Conservation (phyloP, 2,329 filamentous ascomycete species). For the Verticillium nonalfalfae region DNA sequence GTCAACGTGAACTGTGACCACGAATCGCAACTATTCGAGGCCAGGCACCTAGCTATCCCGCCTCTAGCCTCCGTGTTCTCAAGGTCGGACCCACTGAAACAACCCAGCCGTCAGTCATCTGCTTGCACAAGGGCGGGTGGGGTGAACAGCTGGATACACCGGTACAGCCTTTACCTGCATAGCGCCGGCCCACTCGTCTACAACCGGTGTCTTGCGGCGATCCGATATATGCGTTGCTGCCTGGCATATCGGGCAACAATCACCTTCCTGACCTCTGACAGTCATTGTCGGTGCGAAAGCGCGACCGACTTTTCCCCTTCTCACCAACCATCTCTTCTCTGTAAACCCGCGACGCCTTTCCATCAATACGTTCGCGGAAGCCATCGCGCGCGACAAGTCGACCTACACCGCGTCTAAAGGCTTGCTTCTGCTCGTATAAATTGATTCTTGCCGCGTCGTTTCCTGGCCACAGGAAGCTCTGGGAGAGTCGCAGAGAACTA, state of each 20-base stretch:
- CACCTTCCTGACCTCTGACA: background rate
- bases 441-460: background rate
- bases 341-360: slow-evolving; percentile 1
- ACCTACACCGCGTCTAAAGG: slow-evolving; percentile 8
- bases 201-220: too few relatives aligned
- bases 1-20: too few relatives aligned
- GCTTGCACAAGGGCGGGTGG: background rate
- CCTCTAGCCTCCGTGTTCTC: background rate
- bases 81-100: background rate
- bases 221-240: background rate
- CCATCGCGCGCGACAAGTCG: slow-evolving; percentile 6
- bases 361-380: slow-evolving; percentile 8
- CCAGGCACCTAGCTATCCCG: background rate
- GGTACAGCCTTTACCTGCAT: too few relatives aligned
- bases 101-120: background rate
- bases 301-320: slow-evolving; percentile 17
- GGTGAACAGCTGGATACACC: too few relatives aligned
- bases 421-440: slow-evolving; percentile 1
- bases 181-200: too few relatives aligned
- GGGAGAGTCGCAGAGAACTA: background rate
- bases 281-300: slow-evolving; percentile 7
- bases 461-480: background rate
- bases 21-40: background rate
- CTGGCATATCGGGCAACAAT: background rate
- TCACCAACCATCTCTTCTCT: slow-evolving; percentile 7